phyloP scores from a whole-genome alignment of 1,284 basidiomycete genomes.

The Ceraceosorus bombacis region DNA sequence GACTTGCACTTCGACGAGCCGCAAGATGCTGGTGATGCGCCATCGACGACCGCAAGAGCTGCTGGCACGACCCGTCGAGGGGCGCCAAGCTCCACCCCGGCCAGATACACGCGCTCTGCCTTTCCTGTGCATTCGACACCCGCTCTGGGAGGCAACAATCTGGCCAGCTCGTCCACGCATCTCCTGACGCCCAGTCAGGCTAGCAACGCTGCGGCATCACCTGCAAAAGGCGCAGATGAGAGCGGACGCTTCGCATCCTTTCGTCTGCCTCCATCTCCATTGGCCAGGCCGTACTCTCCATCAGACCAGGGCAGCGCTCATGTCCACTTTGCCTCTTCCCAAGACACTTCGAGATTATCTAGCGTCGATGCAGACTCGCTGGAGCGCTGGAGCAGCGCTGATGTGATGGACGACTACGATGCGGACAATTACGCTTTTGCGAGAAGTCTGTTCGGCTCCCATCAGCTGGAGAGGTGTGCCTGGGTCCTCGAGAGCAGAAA shows the following conservation, averaged over 20 bases:
- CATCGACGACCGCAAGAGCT: constrained; percentile 3
- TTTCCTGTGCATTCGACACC: constrained; percentile 44
- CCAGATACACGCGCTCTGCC: background rate
- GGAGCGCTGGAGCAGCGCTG: background rate
- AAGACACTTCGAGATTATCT: constrained; percentile 5
- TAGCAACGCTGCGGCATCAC: constrained; percentile 14
- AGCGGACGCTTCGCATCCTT: constrained; percentile 16
- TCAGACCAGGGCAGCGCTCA: constrained; percentile 19
- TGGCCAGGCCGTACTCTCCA: constrained; percentile 12
- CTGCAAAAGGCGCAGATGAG: constrained; percentile 14
- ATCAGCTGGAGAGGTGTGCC: constrained; percentile 70
- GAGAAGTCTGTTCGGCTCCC: constrained; percentile 66
- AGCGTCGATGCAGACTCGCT: background rate
- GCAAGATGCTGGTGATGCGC: background rate
- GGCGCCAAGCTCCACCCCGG: constrained; percentile 6
- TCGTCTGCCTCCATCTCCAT: constrained; percentile 19
- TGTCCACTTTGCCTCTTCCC: constrained; percentile 16
- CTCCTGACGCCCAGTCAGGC: constrained; percentile 15
- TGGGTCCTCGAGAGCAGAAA: constrained; percentile 42
- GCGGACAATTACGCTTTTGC: constrained; percentile 61
- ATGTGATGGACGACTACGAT: constrained; percentile 24
- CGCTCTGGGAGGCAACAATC: constrained; percentile 19
- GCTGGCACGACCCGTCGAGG: background rate
- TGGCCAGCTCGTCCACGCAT: constrained; percentile 2
- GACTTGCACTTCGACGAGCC: constrained; percentile 34